Evolutionary conservation across 305 asterid genomes (phyloP), one percentile per base, ranked within the genome.

Genomic region (Solanum hybrid): DNA sequence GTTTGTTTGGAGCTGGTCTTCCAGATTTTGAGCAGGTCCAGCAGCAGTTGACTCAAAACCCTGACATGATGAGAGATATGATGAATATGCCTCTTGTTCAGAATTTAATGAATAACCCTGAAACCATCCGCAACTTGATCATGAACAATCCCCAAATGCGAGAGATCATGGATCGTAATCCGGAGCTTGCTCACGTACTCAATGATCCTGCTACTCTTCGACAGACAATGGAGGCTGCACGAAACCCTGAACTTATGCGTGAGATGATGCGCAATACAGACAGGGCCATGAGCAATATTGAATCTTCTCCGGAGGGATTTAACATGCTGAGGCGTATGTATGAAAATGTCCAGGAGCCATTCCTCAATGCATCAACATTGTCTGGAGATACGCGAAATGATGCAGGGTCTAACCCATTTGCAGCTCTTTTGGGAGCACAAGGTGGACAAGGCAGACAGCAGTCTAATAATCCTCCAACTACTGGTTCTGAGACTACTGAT

Each of bases 281-380:
- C 91, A 93, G 94, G 87, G 93, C 94, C 10, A 93, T 93, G 94
- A 91, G 93, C 86, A 93, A 93, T 87, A 93, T 93, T 79, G 94
- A 93, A 90, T 90, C 94, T 78, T 92, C 93, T 77, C 94, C 94
- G 10, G 94, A 93, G 91, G 94, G 94, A 86, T 93, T 93, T 81
- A 93, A 93, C 90, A 93, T 93, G 93, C 94, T 93, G 32, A 93
- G 94, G 90, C 94, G 94, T 27, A 93, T 93, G 94, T 93, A 93
- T 89, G 94, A 93, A 92, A 93, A 92, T 92, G 94, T 93, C 60
- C 94, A 93, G 82, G 94, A 93, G 91, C 94, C 94, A 26, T 90
- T 93, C 80, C 91, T 93, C 14, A 93, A 93, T 91, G 94, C 94
- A 36, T 90, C 94, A 2, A 91, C 93, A 12, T 89, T 90, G 91